These are phyloP conservation scores for Colletotrichum sp. DNA, from an alignment of 2,329 filamentous ascomycete species.

Conservation along the genomic window DNA sequence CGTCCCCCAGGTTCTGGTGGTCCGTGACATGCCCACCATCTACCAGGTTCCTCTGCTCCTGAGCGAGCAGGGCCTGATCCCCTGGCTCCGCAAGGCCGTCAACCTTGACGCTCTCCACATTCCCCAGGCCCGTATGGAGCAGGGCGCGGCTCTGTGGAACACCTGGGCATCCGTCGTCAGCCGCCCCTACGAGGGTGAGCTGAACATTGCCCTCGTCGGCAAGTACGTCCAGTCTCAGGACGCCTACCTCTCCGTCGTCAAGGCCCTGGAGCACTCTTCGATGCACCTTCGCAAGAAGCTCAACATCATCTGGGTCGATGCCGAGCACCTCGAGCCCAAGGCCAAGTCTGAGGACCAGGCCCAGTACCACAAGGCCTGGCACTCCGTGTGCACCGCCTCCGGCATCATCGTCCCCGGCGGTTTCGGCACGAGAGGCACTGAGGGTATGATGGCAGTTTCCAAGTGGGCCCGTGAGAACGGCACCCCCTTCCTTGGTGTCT, in stretches of 20 bases:
- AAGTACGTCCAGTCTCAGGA: conserved; percentile 90
- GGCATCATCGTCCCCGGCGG: conserved; percentile 76
- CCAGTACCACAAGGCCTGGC: conserved; percentile 86
- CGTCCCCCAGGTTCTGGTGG: conserved; percentile 82
- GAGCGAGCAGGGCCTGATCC: conserved; percentile 77
- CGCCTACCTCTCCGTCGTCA: conserved; percentile 83
- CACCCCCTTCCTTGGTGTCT: conserved; percentile 84
- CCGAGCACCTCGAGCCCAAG: conserved; percentile 78
- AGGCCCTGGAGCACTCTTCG: conserved; percentile 87
- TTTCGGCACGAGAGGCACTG: conserved; percentile 81
- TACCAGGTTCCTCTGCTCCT: conserved; percentile 97
- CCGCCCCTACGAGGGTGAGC: conserved; percentile 70
- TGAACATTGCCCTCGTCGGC: conserved; percentile 87
- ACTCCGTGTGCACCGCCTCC: conserved; percentile 72
- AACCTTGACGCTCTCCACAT: conserved; percentile 64
- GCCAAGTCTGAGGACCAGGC: conserved; percentile 68
- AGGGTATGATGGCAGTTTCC: conserved; percentile 90
- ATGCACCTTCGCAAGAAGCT: conserved; percentile 86
- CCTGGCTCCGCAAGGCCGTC: conserved; percentile 69
- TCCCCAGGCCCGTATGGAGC: conserved; percentile 57
- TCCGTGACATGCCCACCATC: conserved; percentile 86
- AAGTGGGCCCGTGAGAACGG: conserved; percentile 85
- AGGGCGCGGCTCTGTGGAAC: conserved; percentile 71
- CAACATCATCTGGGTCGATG: conserved; percentile 83
- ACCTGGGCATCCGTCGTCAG: conserved; percentile 63